Conservation (phyloP, 371 early-diverging fungal species). For the Rhizopus arrhizus region DNA sequence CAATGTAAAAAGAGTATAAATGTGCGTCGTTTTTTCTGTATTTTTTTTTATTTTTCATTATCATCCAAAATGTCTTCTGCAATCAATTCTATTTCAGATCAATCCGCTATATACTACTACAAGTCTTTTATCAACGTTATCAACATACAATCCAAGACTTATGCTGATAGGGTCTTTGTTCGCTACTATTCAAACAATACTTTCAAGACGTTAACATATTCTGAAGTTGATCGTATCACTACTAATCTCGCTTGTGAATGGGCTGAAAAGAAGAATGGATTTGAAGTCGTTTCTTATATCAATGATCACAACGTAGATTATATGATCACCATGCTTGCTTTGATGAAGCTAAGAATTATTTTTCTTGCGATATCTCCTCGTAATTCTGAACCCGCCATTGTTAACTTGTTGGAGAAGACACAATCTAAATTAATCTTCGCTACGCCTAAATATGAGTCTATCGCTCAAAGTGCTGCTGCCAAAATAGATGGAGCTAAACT, state of each 20-base stretch:
- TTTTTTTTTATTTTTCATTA: too few relatives aligned
- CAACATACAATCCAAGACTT: neutral
- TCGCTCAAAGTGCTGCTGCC: slow-evolving; percentile 11
- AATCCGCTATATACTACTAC: neutral
- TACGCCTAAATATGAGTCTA: slow-evolving; percentile 19
- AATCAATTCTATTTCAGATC: neutral
- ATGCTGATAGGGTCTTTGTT: slow-evolving; percentile 11
- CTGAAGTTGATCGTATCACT: slow-evolving; percentile 29
- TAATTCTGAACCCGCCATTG: slow-evolving; percentile 34
- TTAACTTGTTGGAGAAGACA: slow-evolving; percentile 30
- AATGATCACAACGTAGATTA: slow-evolving; percentile 29
- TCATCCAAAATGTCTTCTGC: neutral
- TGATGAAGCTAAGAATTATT: slow-evolving; percentile 27
- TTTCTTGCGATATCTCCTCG: slow-evolving; percentile 35
- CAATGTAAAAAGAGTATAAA: too few relatives aligned
- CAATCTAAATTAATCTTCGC: slow-evolving; percentile 21
- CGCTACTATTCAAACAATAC: slow-evolving; percentile 3
- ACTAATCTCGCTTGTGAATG: slow-evolving; percentile 35
- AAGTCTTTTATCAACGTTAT: slow-evolving; percentile 10
- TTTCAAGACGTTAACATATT: slow-evolving; percentile 29
- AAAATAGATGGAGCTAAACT: slow-evolving; percentile 4
- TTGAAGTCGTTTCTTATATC: slow-evolving; percentile 19
- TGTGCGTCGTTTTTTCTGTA: too few relatives aligned
- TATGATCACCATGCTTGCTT: slow-evolving; percentile 27
- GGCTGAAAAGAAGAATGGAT: neutral